Percentiles rank a stretch among this genome's conserved stretches.
Evolutionary conservation across 192 early-diverging fungal genomes (phyloP).

Genomic region (Entophlyctis helioformis): DNA sequence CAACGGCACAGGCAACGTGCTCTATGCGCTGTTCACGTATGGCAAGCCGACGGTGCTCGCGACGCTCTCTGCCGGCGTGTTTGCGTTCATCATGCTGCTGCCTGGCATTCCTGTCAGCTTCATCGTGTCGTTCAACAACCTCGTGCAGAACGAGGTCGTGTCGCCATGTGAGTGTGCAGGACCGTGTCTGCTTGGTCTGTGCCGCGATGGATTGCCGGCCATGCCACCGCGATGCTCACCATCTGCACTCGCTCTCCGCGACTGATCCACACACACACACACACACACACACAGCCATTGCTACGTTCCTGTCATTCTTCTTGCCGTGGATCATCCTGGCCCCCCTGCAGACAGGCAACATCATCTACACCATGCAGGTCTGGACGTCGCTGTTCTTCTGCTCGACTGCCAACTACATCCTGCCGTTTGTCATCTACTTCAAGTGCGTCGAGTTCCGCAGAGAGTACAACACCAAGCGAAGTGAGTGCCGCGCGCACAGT

Average conservation of each 20-base stretch:
- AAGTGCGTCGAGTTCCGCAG: conserved; percentile 33
- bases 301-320: conserved; percentile 20
- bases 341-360: conserved; percentile 27
- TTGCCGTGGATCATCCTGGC: conserved; percentile 33
- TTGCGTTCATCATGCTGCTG: conserved; percentile 38
- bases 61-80: too few relatives aligned
- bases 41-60: too few relatives aligned
- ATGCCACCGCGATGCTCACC: not conserved
- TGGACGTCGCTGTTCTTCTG: conserved; percentile 44
- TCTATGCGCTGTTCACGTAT: too few relatives aligned
- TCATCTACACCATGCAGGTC: conserved; percentile 11
- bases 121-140: conserved; percentile 29
- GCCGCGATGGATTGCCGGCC: too few relatives aligned
- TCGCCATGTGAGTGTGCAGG: conserved; percentile 5
- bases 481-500: too few relatives aligned
- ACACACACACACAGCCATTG: conserved; percentile 4
- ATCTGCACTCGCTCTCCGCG: too few relatives aligned
- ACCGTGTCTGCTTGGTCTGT: too few relatives aligned
- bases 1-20: too few relatives aligned
- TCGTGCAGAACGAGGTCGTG: conserved; percentile 31
- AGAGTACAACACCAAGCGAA: too few relatives aligned
- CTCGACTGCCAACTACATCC: conserved; percentile 37
- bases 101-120: conserved; percentile 36
- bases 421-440: conserved; percentile 42
- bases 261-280: too few relatives aligned